A percentile compares a stretch with the other conserved stretches of the same genome.
Evolutionary conservation across 495 filamentous ascomycete genomes (phyloP).

Genomic region (Friedmanniomyces simplex): DNA sequence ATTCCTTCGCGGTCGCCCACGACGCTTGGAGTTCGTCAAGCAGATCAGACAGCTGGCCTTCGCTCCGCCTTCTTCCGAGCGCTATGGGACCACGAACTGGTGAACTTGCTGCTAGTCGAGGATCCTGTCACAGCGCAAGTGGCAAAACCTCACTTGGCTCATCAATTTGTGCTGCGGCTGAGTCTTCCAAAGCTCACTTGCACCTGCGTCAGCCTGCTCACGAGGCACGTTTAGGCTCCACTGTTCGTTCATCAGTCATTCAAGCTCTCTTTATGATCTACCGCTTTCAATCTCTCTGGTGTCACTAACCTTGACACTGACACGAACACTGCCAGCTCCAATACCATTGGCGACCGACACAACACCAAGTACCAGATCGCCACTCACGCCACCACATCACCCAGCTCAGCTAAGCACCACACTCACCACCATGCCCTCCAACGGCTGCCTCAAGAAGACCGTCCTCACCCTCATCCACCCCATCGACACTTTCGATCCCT

Average conservation of each 20-base stretch:
- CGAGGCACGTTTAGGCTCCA: not conserved
- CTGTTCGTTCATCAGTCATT: not conserved
- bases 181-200: not conserved
- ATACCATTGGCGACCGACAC: too few species aligned
- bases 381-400: not conserved
- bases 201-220: not conserved
- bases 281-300: not conserved
- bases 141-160: not conserved
- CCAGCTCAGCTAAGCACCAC: not conserved
- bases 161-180: too few species aligned
- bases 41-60: too few species aligned
- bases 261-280: not conserved
- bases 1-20: too few species aligned
- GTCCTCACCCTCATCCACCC: not conserved
- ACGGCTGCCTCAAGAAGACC: not conserved
- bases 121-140: not conserved
- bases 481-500: not conserved
- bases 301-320: not conserved
- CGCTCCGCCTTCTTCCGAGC: too few species aligned
- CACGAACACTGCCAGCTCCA: too few species aligned
- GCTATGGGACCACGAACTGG: not conserved
- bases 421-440: not conserved
- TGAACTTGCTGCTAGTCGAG: not conserved
- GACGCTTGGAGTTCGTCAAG: too few species aligned
- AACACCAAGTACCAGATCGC: not conserved